Conservation (phyloP, 2,329 filamentous ascomycete species). For the Fusarium cyanostomum region DNA sequence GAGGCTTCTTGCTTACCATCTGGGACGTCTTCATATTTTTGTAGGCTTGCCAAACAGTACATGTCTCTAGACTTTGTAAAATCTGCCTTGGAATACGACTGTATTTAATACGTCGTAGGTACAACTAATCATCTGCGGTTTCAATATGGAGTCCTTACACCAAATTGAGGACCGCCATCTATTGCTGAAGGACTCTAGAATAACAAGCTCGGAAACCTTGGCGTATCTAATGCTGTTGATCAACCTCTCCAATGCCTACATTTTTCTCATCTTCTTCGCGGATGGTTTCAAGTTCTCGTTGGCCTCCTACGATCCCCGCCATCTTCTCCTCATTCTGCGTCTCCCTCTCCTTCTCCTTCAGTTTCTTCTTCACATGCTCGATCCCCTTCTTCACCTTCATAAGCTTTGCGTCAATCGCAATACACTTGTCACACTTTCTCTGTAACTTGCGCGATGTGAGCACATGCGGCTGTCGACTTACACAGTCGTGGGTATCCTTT, state of each 20-base stretch:
- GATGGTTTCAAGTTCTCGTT: too few species aligned
- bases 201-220: background rate
- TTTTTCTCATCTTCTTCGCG: background rate
- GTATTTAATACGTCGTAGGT: too few species aligned
- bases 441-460: slow-evolving; percentile 33
- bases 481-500: slow-evolving; percentile 28
- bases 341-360: slow-evolving; percentile 8
- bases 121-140: too few species aligned
- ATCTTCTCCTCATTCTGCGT: background rate
- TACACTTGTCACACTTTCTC: slow-evolving; percentile 39
- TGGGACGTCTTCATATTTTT: too few species aligned
- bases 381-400: slow-evolving; percentile 25
- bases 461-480: slow-evolving; percentile 32
- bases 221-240: background rate
- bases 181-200: too few species aligned
- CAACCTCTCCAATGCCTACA: background rate
- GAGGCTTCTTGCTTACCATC: too few species aligned
- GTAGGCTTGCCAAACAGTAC: too few species aligned
- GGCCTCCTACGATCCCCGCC: too few species aligned
- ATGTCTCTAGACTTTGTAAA: too few species aligned
- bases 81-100: too few species aligned
- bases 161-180: too few species aligned
- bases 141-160: too few species aligned
- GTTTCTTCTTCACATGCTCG: background rate
- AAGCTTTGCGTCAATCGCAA: slow-evolving; percentile 30